Base-by-base conservation (phyloP, 129 eudicot species). In the Pseudognaphalium luteoalbum region DNA sequence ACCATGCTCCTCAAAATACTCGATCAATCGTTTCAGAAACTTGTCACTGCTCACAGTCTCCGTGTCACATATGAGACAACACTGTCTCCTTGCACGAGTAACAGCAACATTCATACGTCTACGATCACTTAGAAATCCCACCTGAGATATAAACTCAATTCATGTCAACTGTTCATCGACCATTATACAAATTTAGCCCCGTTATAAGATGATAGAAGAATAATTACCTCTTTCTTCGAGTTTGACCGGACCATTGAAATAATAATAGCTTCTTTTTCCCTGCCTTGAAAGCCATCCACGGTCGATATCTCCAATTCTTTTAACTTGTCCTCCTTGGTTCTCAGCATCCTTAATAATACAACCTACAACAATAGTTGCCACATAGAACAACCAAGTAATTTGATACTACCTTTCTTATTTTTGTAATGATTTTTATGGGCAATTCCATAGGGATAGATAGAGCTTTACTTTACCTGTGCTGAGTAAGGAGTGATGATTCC, bases 21-120 rank as follows among this genome's bases (percentile, higher is more conserved):
- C 97, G 29, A 94, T 70, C 74, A 94, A 77, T 12, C 97, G 87
- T 80, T 94, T 94, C 89, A 94, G 77, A 75, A 94, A 94, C 71
- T 75, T 86, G 81, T 94, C 97, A 59, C 96, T 85, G 28, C 86
- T 94, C 54, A 94, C 99, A 9, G 99, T 94, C 88, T 94, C 99
- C 0, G 97, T 87, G 83, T 94, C 96, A 30, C 99, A 94, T 35
- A 94, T 84, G 57, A 94, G 83, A 74, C 96, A 91, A 25, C 99
- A 94, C 58, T 94, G 99, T 76, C 99, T 87, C 85, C 99, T 86
- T 68, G 99, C 93, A 56, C 97, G 99, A 60, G 99, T 94, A 80
- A 94, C 99, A 16, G 97, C 99, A 59, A 94, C 99, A 79, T 94
- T 94, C 99, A 94, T 94, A 79, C 99, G 88, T 85, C 99, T 89